phyloP scores from a whole-genome alignment of 371 early-diverging fungal species.

The Rhizopus arrhizus region DNA sequence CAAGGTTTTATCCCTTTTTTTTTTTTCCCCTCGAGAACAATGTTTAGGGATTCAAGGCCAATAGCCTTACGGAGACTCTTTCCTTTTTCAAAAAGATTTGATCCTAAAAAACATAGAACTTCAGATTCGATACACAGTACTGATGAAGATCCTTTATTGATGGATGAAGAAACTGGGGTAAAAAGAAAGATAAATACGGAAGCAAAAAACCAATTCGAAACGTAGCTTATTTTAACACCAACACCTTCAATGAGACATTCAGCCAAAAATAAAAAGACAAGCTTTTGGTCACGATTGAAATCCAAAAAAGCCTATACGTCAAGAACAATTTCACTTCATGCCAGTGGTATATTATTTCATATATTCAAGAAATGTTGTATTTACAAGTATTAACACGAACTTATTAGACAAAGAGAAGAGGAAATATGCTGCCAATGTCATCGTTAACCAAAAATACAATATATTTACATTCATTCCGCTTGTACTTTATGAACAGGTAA shows the following conservation, averaged over 20 bases:
- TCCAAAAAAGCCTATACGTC: constrained; percentile 32
- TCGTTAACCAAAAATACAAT: constrained; percentile 97
- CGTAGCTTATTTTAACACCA: constrained; percentile 10
- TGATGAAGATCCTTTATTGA: constrained; percentile 51
- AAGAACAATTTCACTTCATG: constrained; percentile 36
- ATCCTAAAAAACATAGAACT: constrained; percentile 37
- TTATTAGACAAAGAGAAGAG: constrained; percentile 56
- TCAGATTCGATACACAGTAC: constrained; percentile 45
- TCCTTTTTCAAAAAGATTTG: constrained; percentile 38
- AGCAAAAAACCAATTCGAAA: neutral
- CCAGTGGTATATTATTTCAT: constrained; percentile 26
- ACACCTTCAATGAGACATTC: constrained; percentile 12
- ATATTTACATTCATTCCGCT: constrained; percentile 87
- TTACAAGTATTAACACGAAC: neutral
- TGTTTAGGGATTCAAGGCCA: constrained; percentile 35
- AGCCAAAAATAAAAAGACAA: constrained; percentile 3
- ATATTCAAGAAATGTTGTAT: neutral
- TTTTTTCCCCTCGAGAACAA: constrained; percentile 1
- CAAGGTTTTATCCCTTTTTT: neutral
- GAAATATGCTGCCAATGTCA: constrained; percentile 81
- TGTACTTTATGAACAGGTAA: constrained; percentile 93
- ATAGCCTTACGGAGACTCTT: constrained; percentile 50
- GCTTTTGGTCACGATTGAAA: constrained; percentile 23
- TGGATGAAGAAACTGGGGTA: constrained; percentile 48
- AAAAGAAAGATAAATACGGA: constrained; percentile 1